Percentiles rank a stretch among this genome's conserved stretches.
Evolutionary conservation across 2,329 filamentous ascomycete genomes (phyloP).

Genomic region (Penicillium sp.): DNA sequence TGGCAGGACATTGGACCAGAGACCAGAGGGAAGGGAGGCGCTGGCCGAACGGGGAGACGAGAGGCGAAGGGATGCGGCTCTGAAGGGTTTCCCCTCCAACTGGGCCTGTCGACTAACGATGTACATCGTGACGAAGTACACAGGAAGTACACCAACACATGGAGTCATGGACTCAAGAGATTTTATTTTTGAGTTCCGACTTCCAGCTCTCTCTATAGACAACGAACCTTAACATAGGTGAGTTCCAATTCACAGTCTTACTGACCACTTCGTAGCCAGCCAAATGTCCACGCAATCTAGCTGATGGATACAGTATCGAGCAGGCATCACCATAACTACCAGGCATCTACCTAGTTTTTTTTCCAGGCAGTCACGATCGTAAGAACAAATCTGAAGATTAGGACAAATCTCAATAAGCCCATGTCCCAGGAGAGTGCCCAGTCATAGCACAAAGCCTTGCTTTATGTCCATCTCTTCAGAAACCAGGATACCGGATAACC

Average conservation of each 20-base stretch:
- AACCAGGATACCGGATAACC: not conserved
- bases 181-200: not conserved
- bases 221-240: too few relatives aligned
- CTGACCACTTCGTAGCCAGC: not conserved
- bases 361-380: not conserved
- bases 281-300: not conserved
- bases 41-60: not conserved
- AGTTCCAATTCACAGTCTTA: not conserved
- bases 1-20: not conserved
- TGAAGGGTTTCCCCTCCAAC: conserved; percentile 1
- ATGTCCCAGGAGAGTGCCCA: not conserved
- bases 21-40: not conserved
- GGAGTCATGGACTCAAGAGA: not conserved
- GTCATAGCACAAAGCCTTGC: not conserved
- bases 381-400: conserved; percentile 4
- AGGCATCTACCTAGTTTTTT: not conserved
- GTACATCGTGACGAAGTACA: not conserved
- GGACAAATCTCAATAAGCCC: not conserved
- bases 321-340: not conserved
- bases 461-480: not conserved
- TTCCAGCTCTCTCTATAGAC: too few relatives aligned
- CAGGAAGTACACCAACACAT: not conserved
- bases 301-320: not conserved
- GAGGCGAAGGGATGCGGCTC: conserved; percentile 11
- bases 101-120: not conserved